These are phyloP conservation scores for Anisodus acutangulus DNA, from an alignment of 257 asterid genomes.

Conservation along the genomic window DNA sequence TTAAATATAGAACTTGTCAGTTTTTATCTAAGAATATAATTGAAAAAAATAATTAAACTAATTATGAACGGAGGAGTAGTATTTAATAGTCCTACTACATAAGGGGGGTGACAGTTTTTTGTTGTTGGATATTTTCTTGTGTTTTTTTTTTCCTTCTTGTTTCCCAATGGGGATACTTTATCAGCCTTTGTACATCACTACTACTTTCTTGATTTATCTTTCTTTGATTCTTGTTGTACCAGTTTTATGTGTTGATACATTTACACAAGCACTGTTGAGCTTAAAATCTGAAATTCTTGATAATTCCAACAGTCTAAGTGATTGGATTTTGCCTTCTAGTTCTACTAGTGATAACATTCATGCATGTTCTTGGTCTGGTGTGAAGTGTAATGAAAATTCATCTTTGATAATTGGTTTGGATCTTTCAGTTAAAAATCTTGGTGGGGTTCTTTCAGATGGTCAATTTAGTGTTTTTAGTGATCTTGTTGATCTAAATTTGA, in stretches of 20 bases:
- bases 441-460: conserved; percentile 66
- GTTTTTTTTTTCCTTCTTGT: conserved; percentile 8
- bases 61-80: too few relatives aligned
- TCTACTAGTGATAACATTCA: conserved; percentile 38
- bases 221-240: conserved; percentile 41
- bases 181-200: conserved; percentile 40
- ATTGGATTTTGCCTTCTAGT: conserved; percentile 63
- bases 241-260: conserved; percentile 61
- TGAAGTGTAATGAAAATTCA: conserved; percentile 61
- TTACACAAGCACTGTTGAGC: conserved; percentile 75
- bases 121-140: conserved; percentile 39
- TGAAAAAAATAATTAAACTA: too few relatives aligned
- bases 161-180: conserved; percentile 81
- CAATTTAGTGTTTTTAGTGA: conserved; percentile 60
- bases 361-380: conserved; percentile 92
- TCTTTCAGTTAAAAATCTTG: conserved; percentile 79
- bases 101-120: conserved; percentile 33
- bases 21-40: too few relatives aligned
- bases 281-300: conserved; percentile 71
- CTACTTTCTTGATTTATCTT: conserved; percentile 38
- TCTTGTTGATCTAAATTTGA: conserved; percentile 68
- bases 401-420: conserved; percentile 61
- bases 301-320: conserved; percentile 53
- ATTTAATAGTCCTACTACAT: background rate
- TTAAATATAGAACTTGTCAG: too few relatives aligned